phyloP scores from a whole-genome alignment of 805 yeast genomes.

The Komagataella phaffii region DNA sequence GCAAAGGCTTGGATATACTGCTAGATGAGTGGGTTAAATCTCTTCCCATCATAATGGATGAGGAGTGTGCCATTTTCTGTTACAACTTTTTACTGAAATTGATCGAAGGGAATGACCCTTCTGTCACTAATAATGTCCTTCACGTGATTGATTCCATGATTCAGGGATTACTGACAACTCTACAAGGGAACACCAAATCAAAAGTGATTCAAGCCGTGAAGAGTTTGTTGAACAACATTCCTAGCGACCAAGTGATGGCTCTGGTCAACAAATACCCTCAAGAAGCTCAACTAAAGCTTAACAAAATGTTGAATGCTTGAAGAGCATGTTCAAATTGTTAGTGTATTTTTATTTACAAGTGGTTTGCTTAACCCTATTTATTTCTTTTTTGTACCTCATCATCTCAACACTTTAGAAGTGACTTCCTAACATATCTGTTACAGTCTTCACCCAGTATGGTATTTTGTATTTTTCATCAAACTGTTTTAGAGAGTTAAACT shows the following conservation, averaged over 20 bases:
- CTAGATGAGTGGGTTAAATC: conserved; percentile 68
- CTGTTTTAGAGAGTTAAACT: not conserved
- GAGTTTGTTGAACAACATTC: conserved; percentile 45
- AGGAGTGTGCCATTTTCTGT: conserved; percentile 77
- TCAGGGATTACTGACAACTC: conserved; percentile 57
- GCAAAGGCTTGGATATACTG: conserved; percentile 38
- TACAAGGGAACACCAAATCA: conserved; percentile 62
- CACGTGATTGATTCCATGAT: conserved; percentile 55
- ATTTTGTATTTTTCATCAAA: not conserved
- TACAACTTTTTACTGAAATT: conserved; percentile 65
- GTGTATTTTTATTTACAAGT: conserved; percentile 14
- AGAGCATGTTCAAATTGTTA: not conserved
- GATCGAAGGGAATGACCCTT: conserved; percentile 53
- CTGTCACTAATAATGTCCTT: conserved; percentile 40
- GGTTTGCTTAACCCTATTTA: conserved; percentile 1
- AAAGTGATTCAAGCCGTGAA: conserved; percentile 50
- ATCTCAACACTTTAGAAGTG: not conserved
- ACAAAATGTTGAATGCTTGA: conserved; percentile 11
- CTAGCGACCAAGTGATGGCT: conserved; percentile 56
- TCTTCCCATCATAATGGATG: conserved; percentile 74
- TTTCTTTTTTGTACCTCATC: not conserved
- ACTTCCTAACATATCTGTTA: not conserved
- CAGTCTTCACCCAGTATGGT: not conserved
- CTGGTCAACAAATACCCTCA: conserved; percentile 50
- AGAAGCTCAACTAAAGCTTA: conserved; percentile 36